These are phyloP conservation scores for Tricholoma terreum DNA, from an alignment of 768 basidiomycete species.

Conservation along the genomic window DNA sequence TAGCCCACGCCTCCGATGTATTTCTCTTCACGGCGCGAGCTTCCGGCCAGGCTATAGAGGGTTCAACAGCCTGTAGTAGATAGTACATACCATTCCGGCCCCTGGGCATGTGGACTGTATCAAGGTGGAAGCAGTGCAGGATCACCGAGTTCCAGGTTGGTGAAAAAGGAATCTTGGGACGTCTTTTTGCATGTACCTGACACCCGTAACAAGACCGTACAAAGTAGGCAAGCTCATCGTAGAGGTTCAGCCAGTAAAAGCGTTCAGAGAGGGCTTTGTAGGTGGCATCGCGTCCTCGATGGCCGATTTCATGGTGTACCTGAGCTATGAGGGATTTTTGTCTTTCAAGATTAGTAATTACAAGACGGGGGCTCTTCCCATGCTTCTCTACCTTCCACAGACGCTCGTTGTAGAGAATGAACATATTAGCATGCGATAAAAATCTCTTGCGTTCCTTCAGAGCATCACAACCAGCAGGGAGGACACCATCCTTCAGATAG, in stretches of 20 bases:
- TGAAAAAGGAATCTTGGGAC: constrained; percentile 19
- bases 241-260: constrained; percentile 37
- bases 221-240: constrained; percentile 25
- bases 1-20: constrained; percentile 15
- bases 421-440: not conserved
- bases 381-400: constrained; percentile 18
- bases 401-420: constrained; percentile 15
- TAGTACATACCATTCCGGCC: too few species aligned
- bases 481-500: constrained; percentile 10
- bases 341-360: constrained; percentile 12
- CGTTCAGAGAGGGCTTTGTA: constrained; percentile 19
- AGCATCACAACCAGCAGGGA: constrained; percentile 1
- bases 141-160: constrained; percentile 18
- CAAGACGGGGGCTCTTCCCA: constrained; percentile 17
- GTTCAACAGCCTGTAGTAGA: constrained; percentile 24
- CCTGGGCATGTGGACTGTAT: constrained; percentile 29
- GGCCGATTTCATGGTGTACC: constrained; percentile 27
- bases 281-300: constrained; percentile 27
- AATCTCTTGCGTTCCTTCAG: constrained; percentile 1
- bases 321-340: constrained; percentile 17
- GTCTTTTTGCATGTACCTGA: constrained; percentile 20
- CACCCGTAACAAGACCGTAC: constrained; percentile 31
- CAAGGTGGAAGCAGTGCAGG: constrained; percentile 23
- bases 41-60: constrained; percentile 20
- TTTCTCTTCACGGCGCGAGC: constrained; percentile 11